Evolutionary conservation across 2,329 filamentous ascomycete genomes (phyloP).

Genomic region (Calonectria leucothoes): DNA sequence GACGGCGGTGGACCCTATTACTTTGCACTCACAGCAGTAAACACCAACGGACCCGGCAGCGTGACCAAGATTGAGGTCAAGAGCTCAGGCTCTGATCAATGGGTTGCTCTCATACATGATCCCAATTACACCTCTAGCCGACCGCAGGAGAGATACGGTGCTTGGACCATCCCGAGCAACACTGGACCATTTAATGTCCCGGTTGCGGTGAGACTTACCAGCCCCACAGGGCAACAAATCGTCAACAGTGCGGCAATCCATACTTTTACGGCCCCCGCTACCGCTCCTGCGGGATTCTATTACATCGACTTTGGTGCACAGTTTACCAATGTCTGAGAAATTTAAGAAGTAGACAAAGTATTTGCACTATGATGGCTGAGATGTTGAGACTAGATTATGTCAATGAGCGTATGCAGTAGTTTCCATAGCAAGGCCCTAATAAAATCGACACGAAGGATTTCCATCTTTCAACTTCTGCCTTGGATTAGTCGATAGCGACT

Average conservation of each 20-base stretch:
- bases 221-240: slow-evolving; percentile 11
- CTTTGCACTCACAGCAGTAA: slow-evolving; percentile 11
- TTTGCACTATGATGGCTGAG: too few relatives aligned
- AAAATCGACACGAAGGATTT: too few relatives aligned
- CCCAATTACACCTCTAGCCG: slow-evolving; percentile 16
- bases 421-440: too few relatives aligned
- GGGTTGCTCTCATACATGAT: slow-evolving; percentile 9
- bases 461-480: too few relatives aligned
- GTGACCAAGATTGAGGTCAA: slow-evolving; percentile 20
- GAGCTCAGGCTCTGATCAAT: slow-evolving; percentile 1
- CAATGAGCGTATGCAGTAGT: too few relatives aligned
- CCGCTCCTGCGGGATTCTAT: slow-evolving; percentile 8
- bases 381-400: too few relatives aligned
- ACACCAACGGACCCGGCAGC: slow-evolving; percentile 13
- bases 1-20: slow-evolving; percentile 6
- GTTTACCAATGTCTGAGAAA: slow-evolving; percentile 8
- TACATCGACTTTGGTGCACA: slow-evolving; percentile 17
- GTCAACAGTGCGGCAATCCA: slow-evolving; percentile 12
- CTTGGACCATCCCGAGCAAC: slow-evolving; percentile 7
- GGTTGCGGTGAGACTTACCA: slow-evolving; percentile 3
- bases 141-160: slow-evolving; percentile 13
- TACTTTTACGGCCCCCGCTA: not conserved
- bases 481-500: too few relatives aligned
- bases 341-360: too few relatives aligned
- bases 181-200: slow-evolving; percentile 14